Base-by-base conservation (phyloP, 2,329 filamentous ascomycete species). In the Exophiala sp. region DNA sequence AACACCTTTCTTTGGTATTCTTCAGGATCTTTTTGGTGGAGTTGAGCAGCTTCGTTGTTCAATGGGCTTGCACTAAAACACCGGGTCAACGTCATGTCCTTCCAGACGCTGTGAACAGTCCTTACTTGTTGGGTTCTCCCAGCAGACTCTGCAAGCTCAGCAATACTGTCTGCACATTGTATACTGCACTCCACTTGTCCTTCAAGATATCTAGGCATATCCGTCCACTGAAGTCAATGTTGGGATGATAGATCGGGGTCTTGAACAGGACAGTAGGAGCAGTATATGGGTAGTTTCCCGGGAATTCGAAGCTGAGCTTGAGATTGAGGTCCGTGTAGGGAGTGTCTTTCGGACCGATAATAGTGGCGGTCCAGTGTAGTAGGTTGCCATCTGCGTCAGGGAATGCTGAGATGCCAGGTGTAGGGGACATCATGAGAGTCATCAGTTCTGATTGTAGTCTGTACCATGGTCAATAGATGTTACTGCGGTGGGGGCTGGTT, bases 191-290 rank as follows among this genome's bases (percentile, higher is more conserved):
- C 94, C 94, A 99, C 77, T 96, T 96, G 73, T 97, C 94, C 80
- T 96, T 97, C 62, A 99, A 80, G 63, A 99, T 99, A 68, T 99
- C 95, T 57, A 99, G 80, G 72, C 94, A 99, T 73, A 99, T 99
- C 52, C 94, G 84, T 38, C 94, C 94, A 3, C 88, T 91, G 76
- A 99, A 96, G 75, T 99, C 94, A 65, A 99, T 89, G 66, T 99
- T 99, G 50, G 94, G 94, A 73, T 99, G 94, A 79, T 97, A 99
- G 74, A 99, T 96, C 35, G 94, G 94, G 5, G 95, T 99, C 78
- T 91, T 95, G 84, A 96, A 99, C 55, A 96, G 81, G 14, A 99
- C 94, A 2, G 87, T 90, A 0, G 94, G 94, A 18, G 94, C 84
- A 1, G 86, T 83, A 71, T 96, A 96, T 8, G 94, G 94, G 70